phyloP scores from a whole-genome alignment of 1,139 yeast species.

The Pichia sp. region DNA sequence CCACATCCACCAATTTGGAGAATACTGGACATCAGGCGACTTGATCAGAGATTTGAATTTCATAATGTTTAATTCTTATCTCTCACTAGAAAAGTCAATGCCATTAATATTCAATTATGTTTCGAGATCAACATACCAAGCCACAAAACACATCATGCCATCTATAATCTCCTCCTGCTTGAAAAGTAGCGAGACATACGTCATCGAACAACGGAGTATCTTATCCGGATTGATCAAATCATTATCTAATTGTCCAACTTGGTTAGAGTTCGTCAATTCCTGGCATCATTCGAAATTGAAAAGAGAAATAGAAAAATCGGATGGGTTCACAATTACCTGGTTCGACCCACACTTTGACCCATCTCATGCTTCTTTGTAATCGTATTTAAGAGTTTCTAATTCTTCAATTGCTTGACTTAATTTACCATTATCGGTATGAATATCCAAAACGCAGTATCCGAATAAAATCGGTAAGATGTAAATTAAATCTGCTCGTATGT shows the following conservation, averaged over 20 bases:
- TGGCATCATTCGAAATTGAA: conserved; percentile 5
- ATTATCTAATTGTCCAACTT: conserved; percentile 14
- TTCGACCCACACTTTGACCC: conserved; percentile 1
- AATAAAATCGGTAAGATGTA: conserved; percentile 28
- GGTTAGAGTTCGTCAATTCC: conserved; percentile 9
- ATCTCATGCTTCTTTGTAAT: conserved; percentile 30
- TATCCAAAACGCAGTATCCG: conserved; percentile 18
- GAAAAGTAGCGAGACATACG: conserved; percentile 20
- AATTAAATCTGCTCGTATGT: conserved; percentile 11
- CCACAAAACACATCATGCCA: conserved; percentile 15
- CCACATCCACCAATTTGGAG: background rate
- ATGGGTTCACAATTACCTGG: conserved; percentile 13
- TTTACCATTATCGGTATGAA: conserved; percentile 20
- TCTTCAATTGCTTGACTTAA: conserved; percentile 20
- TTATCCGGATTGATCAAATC: conserved; percentile 27
- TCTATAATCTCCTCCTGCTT: conserved; percentile 21
- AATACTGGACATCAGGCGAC: background rate
- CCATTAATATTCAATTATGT: conserved; percentile 30
- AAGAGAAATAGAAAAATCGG: background rate
- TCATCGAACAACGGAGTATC: conserved; percentile 24
- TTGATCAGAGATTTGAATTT: conserved; percentile 19
- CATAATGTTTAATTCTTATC: conserved; percentile 15
- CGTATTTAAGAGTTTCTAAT: conserved; percentile 24
- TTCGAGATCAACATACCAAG: conserved; percentile 20
- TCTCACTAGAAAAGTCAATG: conserved; percentile 12